Base-by-base conservation (phyloP, 225 moss, liverwort and hornwort genomes). In the Anthoceros angustus region DNA sequence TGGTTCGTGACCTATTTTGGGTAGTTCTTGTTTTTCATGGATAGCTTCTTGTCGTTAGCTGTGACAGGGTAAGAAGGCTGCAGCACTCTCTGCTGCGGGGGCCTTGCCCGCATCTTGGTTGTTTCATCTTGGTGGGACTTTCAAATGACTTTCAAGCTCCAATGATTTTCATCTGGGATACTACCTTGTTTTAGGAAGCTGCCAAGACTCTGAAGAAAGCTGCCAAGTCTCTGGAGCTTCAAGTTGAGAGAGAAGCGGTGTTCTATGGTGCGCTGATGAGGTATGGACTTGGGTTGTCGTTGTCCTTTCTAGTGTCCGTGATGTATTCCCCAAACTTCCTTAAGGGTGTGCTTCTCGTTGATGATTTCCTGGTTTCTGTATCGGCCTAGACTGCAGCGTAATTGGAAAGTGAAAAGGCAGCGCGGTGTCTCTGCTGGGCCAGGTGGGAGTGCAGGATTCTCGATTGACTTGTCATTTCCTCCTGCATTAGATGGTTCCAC, bases 251-350 rank as follows among this genome's bases (percentile, higher is more conserved):
- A 64, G 95, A 98, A 45, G 95, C 95, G 24, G 88, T 91, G 43
- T 98, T 98, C 62, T 98, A 98, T 75, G 95, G 95, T 46, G 91
- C 95, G 62, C 86, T 98, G 23, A 98, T 98, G 95, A 98, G 90
- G 94, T 90, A 76, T 66, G 43, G 6, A 42, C 7, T 46, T 67
- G 67, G 4, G 43, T 25, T 42, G 8, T 77, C 61, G 61, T 72
- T 68, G 70, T 61, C 72, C 72, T 43, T 49, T 62, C 70, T 39
- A 25, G 46, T 23, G 39, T 49, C 32, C 25, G 40, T 41, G 21
- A 25, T 16, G 42, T 48, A 63, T 42, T 7, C 5, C n/a, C 12
- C 12, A 39, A 38, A 43, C 45, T n/a, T 12, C n/a, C n/a, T 43
- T 40, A 18, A 43, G 8, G 18, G 46, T 32, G 43, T 7, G 11